A percentile compares a stretch with the other conserved stretches of the same genome.
phyloP scores from a whole-genome alignment of 305 asterid species.

The Fraxinus sp. region DNA sequence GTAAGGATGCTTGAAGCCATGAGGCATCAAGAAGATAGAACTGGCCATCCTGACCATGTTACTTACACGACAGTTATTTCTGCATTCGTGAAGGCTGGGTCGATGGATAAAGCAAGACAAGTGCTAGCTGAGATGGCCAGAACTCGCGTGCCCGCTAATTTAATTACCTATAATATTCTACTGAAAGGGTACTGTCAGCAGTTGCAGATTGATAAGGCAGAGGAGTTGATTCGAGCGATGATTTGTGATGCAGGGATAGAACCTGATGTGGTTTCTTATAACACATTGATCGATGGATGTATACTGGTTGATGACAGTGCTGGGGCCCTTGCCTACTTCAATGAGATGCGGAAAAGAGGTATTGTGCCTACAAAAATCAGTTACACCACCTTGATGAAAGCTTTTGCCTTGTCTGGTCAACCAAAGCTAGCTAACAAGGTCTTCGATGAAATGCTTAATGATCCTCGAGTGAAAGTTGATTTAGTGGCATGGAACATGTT shows the following conservation, averaged over 20 bases:
- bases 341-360: constrained; percentile 87
- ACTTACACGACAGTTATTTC: constrained; percentile 89
- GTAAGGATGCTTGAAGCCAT: constrained; percentile 95
- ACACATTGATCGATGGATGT: constrained; percentile 85
- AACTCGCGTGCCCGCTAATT: constrained; percentile 64
- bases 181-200: constrained; percentile 89
- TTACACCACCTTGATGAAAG: constrained; percentile 96
- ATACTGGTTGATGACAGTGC: constrained; percentile 75
- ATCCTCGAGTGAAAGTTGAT: constrained; percentile 85
- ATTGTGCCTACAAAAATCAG: constrained; percentile 88
- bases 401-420: constrained; percentile 81
- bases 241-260: constrained; percentile 53
- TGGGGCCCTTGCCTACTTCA: constrained; percentile 82
- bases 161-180: constrained; percentile 79
- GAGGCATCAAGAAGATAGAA: constrained; percentile 63
- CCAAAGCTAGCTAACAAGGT: constrained; percentile 78
- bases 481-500: constrained; percentile 94
- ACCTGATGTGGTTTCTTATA: constrained; percentile 92
- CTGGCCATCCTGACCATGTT: constrained; percentile 84
- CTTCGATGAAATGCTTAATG: constrained; percentile 87
- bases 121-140: constrained; percentile 73
- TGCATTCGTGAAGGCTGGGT: constrained; percentile 71
- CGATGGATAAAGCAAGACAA: constrained; percentile 75
- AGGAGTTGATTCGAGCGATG: constrained; percentile 71
- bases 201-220: constrained; percentile 80